phyloP scores from a whole-genome alignment of 805 yeast species.

The Ogataea populi-albae region DNA sequence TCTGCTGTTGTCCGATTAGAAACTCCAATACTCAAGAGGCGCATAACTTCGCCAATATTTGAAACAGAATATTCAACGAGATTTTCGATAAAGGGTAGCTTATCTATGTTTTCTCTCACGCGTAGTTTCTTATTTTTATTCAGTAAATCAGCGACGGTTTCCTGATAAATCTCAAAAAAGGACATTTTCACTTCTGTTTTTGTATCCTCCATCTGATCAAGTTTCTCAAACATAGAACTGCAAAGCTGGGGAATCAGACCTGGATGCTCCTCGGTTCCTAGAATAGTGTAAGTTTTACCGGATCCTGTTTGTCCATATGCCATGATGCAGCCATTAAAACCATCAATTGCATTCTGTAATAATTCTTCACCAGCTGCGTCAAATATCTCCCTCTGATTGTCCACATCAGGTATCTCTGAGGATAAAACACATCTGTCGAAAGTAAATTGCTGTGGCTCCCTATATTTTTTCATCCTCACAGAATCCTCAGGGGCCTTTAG shows the following conservation, averaged over 20 bases:
- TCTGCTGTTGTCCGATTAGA: conserved; percentile 62
- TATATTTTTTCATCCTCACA: conserved; percentile 15
- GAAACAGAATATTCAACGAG: conserved; percentile 50
- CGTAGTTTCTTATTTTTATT: conserved; percentile 35
- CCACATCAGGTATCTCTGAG: conserved; percentile 34
- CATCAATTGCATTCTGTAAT: conserved; percentile 61
- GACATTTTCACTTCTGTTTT: conserved; percentile 50
- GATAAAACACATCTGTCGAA: conserved; percentile 46
- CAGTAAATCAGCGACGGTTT: conserved; percentile 66
- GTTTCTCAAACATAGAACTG: conserved; percentile 46
- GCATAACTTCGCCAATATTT: conserved; percentile 47
- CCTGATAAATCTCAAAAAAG: conserved; percentile 76
- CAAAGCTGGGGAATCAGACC: conserved; percentile 70
- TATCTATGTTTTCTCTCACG: conserved; percentile 59
- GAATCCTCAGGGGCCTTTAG: conserved; percentile 10
- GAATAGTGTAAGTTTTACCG: conserved; percentile 81
- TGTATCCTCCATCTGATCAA: conserved; percentile 30
- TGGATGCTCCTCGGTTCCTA: conserved; percentile 46
- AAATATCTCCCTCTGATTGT: conserved; percentile 50
- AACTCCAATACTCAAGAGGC: conserved; percentile 50
- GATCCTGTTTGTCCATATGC: conserved; percentile 83
- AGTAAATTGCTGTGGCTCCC: conserved; percentile 36
- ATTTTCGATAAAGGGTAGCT: conserved; percentile 73
- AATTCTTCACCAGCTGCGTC: conserved; percentile 54
- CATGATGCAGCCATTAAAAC: conserved; percentile 38